Percentiles rank a stretch among this genome's conserved stretches.
These are phyloP conservation scores for Cryphonectria parasitica DNA, from an alignment of 2,329 filamentous ascomycete genomes.

Conservation along the genomic window DNA sequence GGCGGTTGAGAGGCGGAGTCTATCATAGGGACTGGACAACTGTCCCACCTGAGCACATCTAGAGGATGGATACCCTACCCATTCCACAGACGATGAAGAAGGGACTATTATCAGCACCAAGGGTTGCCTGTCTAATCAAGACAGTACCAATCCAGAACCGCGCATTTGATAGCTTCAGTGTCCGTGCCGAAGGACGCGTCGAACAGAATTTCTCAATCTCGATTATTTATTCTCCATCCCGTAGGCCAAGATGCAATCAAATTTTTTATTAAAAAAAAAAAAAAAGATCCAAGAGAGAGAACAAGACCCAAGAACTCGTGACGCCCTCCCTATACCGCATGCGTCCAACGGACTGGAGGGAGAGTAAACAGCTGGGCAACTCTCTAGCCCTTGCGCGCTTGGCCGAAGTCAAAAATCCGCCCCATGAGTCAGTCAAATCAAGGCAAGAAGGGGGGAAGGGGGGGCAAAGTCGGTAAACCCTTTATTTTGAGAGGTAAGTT, in stretches of 20 bases:
- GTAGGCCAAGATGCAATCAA: not conserved
- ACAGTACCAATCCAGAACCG: not conserved
- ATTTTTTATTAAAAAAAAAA: no score
- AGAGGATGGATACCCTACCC: not conserved
- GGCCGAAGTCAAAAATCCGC: not conserved
- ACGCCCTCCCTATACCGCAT: not conserved
- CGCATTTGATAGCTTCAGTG: not conserved
- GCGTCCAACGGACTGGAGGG: not conserved
- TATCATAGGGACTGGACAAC: not conserved
- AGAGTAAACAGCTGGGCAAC: not conserved
- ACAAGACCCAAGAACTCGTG: not conserved
- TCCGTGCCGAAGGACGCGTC: not conserved
- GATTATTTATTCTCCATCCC: not conserved
- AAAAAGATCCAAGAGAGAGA: not conserved
- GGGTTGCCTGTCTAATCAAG: not conserved
- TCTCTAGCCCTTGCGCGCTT: not conserved
- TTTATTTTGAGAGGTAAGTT: not conserved
- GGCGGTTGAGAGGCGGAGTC: not conserved
- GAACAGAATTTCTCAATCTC: not conserved
- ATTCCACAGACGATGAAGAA: not conserved
- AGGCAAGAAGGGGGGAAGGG: not conserved
- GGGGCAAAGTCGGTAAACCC: not conserved
- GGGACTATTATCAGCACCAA: not conserved
- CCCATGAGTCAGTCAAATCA: not conserved
- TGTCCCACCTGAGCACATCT: not conserved